Conservation (phyloP, 495 filamentous ascomycete species). For the Neurospora sublineolata region DNA sequence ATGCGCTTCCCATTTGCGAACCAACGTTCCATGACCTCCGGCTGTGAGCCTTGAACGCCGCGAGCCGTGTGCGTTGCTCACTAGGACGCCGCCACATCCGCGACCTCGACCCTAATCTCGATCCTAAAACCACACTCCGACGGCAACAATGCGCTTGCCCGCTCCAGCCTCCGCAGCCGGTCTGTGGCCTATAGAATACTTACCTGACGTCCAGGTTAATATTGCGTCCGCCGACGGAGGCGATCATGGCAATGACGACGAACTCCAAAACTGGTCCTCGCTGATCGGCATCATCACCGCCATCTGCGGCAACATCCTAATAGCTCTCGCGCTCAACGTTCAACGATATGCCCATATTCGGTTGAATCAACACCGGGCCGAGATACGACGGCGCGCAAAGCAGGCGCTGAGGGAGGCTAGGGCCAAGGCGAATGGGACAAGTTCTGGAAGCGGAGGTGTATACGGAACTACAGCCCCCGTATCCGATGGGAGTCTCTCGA, state of each 20-base stretch:
- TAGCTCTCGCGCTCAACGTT: slow-evolving; percentile 89
- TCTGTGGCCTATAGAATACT: not conserved
- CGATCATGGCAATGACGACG: slow-evolving; percentile 27
- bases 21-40: not conserved
- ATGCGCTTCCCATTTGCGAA: not conserved
- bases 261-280: slow-evolving; percentile 71
- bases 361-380: slow-evolving; percentile 37
- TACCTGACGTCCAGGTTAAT: not conserved
- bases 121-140: not conserved
- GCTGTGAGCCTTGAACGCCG: not conserved
- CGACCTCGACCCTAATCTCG: not conserved
- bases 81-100: not conserved
- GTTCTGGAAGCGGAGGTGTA: slow-evolving; percentile 6
- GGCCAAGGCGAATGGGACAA: slow-evolving; percentile 8
- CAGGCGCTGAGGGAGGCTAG: slow-evolving; percentile 24
- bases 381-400: slow-evolving; percentile 39
- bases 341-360: slow-evolving; percentile 91
- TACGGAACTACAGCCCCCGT: slow-evolving; percentile 12
- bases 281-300: slow-evolving; percentile 90
- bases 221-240: slow-evolving; percentile 17
- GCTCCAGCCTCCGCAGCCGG: not conserved
- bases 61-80: not conserved
- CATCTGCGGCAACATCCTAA: slow-evolving; percentile 82
- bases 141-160: not conserved
- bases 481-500: slow-evolving; percentile 6